Base-by-base conservation (phyloP, 140 eudicot genomes). In the Bidens hawaiensis region DNA sequence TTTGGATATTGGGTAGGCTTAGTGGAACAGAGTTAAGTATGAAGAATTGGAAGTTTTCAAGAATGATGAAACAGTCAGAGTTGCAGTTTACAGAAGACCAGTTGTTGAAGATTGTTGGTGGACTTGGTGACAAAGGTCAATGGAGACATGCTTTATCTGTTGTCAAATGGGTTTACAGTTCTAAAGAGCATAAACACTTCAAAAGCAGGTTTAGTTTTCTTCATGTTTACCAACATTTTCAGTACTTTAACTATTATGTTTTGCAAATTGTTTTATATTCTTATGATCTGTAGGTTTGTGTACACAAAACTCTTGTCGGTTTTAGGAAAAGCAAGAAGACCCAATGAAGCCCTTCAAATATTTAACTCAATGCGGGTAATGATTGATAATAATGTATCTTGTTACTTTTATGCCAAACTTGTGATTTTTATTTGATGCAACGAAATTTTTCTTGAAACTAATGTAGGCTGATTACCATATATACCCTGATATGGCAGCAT, bases 401-500 rank as follows among this genome's bases (percentile, higher is more conserved):
- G 1, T 7, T 26, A 9, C 3, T 65, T 24, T 30, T 65, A 36
- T 36, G 31, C 46, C 21, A 57, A 60, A 50, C 41, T 70, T 76
- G 6, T 45, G 16, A 11, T 19, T 2, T 18, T 49, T 28, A 24
- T 68, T 21, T 46, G 68, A 74, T 58, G 31, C 21, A 27, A 64
- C 34, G 27, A 60, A 76, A 18, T 49, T 51, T 67, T 11, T 60
- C 58, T 72, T 33, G 45, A 49, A 73, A 50, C 59, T 17, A 40
- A 70, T 74, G 62, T 78, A 91, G 98, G 89, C 82, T 5, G 96
- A 91, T 69, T 71, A 64, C 82, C 79, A 87, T 65, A 73, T 84
- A 36, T 90, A 90, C 70, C 97, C 97, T 54, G 97, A 90, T 77
- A 84, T 90, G 91, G 86, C 97, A n/a, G 97, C 97, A 24, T 90